Conservation (phyloP, 805 yeast genomes). For the Allodekkera sacchari region DNA sequence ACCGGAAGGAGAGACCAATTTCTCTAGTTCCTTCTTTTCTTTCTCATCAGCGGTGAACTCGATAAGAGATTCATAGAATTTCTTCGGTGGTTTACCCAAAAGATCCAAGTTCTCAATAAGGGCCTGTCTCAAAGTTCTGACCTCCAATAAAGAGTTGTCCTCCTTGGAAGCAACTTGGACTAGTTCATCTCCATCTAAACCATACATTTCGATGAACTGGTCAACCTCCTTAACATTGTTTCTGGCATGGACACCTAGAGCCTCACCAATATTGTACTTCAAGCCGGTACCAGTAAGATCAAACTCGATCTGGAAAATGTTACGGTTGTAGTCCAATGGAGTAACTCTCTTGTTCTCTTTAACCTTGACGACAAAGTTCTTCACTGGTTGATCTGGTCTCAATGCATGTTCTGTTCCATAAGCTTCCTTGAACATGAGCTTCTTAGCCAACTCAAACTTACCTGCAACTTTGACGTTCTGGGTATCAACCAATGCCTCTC, state of each 20-base stretch:
- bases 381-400: slow-evolving; percentile 85
- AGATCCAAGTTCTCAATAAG: slow-evolving; percentile 76
- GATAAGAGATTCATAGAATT: slow-evolving; percentile 80
- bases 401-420: slow-evolving; percentile 47
- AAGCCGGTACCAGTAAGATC: slow-evolving; percentile 87
- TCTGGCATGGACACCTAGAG: slow-evolving; percentile 90
- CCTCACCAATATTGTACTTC: slow-evolving; percentile 91
- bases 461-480: slow-evolving; percentile 28
- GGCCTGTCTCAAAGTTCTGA: slow-evolving; percentile 76
- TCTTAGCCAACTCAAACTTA: slow-evolving; percentile 50
- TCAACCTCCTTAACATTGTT: slow-evolving; percentile 60
- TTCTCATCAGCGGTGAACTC: slow-evolving; percentile 60
- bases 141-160: slow-evolving; percentile 47
- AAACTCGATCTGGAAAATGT: slow-evolving; percentile 93
- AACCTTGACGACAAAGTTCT: slow-evolving; percentile 81
- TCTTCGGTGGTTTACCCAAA: slow-evolving; percentile 93
- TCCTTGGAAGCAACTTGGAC: slow-evolving; percentile 69
- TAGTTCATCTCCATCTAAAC: slow-evolving; percentile 58
- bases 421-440: slow-evolving; percentile 76
- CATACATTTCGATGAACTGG: slow-evolving; percentile 63
- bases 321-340: slow-evolving; percentile 81
- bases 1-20: slow-evolving; percentile 69
- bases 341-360: slow-evolving; percentile 89
- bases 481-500: slow-evolving; percentile 38
- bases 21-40: slow-evolving; percentile 54